A percentile compares a stretch with the other conserved stretches of the same genome.
Evolutionary conservation across 139 green algal genomes (phyloP).

Genomic region (Chlorella sp.): DNA sequence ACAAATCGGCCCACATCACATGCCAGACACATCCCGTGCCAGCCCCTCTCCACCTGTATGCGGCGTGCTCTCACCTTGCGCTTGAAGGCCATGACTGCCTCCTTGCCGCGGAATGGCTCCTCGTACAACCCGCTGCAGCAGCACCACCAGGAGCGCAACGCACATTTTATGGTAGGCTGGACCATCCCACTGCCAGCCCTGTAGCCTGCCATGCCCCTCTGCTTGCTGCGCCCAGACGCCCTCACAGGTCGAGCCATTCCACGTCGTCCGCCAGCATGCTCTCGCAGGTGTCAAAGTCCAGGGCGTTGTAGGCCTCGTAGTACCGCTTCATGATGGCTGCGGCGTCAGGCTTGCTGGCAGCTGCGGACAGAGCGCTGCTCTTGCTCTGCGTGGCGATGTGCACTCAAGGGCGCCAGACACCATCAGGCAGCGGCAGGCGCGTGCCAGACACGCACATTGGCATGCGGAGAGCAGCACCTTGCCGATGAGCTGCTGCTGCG

Average conservation of each 20-base stretch:
- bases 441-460: no score
- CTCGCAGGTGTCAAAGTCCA: conserved; percentile 51
- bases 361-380: no score
- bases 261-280: conserved; percentile 56
- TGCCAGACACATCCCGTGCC: no score
- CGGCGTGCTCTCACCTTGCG: conserved; percentile 6
- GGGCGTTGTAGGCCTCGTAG: conserved; percentile 66
- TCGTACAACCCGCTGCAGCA: conserved; percentile 38
- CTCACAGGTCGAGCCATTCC: conserved; percentile 36
- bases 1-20: no score
- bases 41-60: no score
- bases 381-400: no score
- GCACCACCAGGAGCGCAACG: neutral
- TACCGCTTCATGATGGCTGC: conserved; percentile 41
- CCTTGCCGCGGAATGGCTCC: conserved; percentile 56
- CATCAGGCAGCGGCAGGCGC: no score
- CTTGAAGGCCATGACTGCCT: conserved; percentile 1
- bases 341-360: no score
- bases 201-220: neutral
- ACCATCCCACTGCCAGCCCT: neutral
- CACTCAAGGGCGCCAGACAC: no score
- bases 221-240: neutral
- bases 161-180: neutral
- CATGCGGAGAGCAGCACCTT: no score
- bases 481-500: no score